Conservation (phyloP, 768 basidiomycete genomes). For the Suillus brevipes region DNA sequence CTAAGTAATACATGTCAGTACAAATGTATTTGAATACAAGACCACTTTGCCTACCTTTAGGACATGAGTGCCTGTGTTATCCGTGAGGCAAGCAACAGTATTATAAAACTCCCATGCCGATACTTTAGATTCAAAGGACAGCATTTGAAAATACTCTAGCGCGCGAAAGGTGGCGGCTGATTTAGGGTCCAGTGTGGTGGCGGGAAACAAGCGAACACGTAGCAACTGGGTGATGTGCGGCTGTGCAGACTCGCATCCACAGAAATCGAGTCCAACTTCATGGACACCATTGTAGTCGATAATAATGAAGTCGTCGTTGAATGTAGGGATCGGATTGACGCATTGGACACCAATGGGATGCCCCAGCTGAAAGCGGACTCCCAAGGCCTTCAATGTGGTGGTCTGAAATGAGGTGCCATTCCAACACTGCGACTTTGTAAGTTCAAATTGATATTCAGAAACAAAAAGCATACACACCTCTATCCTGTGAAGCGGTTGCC, state of each 20-base stretch:
- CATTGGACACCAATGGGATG: slow-evolving; percentile 20
- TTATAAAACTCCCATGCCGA: slow-evolving; percentile 26
- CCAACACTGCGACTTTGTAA: slow-evolving; percentile 16
- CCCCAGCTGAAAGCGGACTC: slow-evolving; percentile 25
- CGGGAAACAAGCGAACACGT: slow-evolving; percentile 10
- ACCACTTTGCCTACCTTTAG: slow-evolving; percentile 5
- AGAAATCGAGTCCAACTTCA: slow-evolving; percentile 16
- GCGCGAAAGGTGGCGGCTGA: slow-evolving; percentile 29
- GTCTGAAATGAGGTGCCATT: slow-evolving; percentile 19
- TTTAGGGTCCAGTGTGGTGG: slow-evolving; percentile 21
- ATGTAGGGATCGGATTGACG: slow-evolving; percentile 1
- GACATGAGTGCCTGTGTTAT: slow-evolving; percentile 15
- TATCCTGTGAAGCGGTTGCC: neutral
- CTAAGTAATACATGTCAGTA: neutral
- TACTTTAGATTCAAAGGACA: slow-evolving; percentile 30
- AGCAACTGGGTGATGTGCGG: slow-evolving; percentile 13
- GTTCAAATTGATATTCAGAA: no score
- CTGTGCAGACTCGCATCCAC: slow-evolving; percentile 11
- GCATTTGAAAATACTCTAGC: slow-evolving; percentile 27
- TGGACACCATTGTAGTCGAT: slow-evolving; percentile 27
- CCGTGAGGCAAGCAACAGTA: slow-evolving; percentile 16
- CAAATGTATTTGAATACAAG: neutral
- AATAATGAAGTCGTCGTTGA: slow-evolving; percentile 19
- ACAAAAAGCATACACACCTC: neutral
- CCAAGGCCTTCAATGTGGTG: slow-evolving; percentile 19